These are phyloP conservation scores for Fusarium tricinctum DNA, from an alignment of 2,329 filamentous ascomycete species.

Conservation along the genomic window DNA sequence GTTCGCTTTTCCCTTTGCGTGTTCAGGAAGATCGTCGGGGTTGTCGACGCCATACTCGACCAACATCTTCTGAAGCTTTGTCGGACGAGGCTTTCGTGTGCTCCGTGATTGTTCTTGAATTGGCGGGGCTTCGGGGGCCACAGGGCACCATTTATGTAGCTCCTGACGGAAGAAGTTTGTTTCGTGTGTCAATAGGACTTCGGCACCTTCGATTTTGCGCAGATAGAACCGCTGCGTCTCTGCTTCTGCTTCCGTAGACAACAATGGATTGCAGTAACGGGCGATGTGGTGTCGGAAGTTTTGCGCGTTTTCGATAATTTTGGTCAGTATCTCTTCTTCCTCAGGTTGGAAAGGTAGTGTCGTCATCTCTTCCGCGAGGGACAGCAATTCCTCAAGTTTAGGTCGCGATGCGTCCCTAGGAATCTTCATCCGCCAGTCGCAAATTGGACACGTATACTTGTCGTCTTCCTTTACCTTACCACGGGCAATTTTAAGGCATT, in stretches of 20 bases:
- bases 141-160: conserved; percentile 93
- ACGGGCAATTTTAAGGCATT: conserved; percentile 96
- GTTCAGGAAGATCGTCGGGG: conserved; percentile 88
- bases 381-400: conserved; percentile 89
- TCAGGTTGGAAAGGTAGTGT: conserved; percentile 93
- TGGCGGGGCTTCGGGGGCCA: conserved; percentile 87
- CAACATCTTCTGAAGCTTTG: conserved; percentile 96
- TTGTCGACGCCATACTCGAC: conserved; percentile 89
- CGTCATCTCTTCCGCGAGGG: conserved; percentile 86
- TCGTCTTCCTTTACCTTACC: conserved; percentile 99
- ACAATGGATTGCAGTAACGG: conserved; percentile 83
- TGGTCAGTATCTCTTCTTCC: conserved; percentile 87
- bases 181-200: conserved; percentile 90
- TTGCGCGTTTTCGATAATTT: conserved; percentile 87
- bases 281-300: conserved; percentile 87
- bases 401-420: conserved; percentile 95
- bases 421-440: conserved; percentile 97
- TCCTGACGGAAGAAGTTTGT: conserved; percentile 99
- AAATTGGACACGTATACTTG: conserved; percentile 98
- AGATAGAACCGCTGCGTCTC: conserved; percentile 94
- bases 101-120: conserved; percentile 89
- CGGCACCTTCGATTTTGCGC: conserved; percentile 96
- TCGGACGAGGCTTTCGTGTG: conserved; percentile 94
- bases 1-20: conserved; percentile 83
- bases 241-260: conserved; percentile 86